Conservation (phyloP, 2,329 filamentous ascomycete genomes). For the Colletotrichum sp. region DNA sequence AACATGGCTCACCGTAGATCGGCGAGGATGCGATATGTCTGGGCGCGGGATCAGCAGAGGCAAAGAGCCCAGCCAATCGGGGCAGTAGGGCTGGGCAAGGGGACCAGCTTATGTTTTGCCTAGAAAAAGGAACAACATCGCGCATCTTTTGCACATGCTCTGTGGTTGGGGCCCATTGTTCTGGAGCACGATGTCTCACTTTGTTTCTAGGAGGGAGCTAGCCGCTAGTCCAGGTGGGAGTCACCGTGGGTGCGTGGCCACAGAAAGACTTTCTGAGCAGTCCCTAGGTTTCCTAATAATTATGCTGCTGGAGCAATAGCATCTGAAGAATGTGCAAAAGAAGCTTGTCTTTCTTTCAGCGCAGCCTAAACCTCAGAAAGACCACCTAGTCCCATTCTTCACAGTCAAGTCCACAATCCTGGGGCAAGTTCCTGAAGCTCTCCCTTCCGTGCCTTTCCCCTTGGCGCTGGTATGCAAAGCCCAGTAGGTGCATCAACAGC, state of each 20-base stretch:
- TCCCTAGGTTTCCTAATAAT: background rate
- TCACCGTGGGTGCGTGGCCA: background rate
- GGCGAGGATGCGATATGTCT: background rate
- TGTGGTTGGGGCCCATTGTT: background rate
- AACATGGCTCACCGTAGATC: background rate
- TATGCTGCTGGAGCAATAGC: background rate
- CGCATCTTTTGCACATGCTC: background rate
- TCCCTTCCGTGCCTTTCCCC: background rate
- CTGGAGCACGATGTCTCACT: background rate
- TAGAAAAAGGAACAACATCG: background rate
- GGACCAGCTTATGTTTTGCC: background rate
- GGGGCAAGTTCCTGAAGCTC: background rate
- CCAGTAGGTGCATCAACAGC: background rate
- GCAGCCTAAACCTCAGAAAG: background rate
- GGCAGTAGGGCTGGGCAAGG: background rate
- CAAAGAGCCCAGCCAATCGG: background rate
- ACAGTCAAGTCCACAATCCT: fast-evolving
- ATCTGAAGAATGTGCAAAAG: background rate
- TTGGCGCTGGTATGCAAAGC: background rate
- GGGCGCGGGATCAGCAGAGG: background rate
- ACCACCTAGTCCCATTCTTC: background rate
- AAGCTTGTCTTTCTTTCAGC: background rate
- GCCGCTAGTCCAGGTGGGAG: background rate
- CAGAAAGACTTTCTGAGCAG: background rate
- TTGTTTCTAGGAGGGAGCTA: background rate